These are phyloP conservation scores for Dysphania ambrosioides DNA, from an alignment of 148 eudicot species.

Conservation along the genomic window DNA sequence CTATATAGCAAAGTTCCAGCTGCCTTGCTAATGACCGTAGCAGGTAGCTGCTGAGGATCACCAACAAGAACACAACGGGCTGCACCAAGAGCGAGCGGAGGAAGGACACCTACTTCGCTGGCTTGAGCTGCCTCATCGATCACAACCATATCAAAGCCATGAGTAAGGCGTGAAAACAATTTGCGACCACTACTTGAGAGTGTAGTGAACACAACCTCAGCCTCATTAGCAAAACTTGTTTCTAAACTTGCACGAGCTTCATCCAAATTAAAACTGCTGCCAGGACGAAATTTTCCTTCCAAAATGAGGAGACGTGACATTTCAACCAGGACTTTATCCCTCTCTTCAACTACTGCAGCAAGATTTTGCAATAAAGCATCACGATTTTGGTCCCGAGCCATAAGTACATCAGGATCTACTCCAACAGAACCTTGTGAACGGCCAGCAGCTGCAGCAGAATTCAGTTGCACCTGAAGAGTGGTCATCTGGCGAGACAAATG, in stretches of 20 bases:
- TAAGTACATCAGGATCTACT: conserved; percentile 89
- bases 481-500: conserved; percentile 79
- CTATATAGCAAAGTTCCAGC: conserved; percentile 94
- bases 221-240: conserved; percentile 98
- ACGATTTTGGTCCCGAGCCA: conserved; percentile 91
- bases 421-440: conserved; percentile 97
- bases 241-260: conserved; percentile 97
- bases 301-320: conserved; percentile 85
- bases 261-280: conserved; percentile 72
- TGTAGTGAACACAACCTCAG: conserved; percentile 95
- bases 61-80: conserved; percentile 99
- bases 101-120: conserved; percentile 90
- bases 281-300: conserved; percentile 72
- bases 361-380: conserved; percentile 85
- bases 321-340: conserved; percentile 89
- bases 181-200: conserved; percentile 97
- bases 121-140: conserved; percentile 99
- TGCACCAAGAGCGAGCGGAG: conserved; percentile 96
- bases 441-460: conserved; percentile 71
- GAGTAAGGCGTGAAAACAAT: conserved; percentile 87
- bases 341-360: conserved; percentile 83
- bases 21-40: conserved; percentile 97
- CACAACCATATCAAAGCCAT: conserved; percentile 99
- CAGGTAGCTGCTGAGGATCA: conserved; percentile 99
- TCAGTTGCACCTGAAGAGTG: conserved; percentile 76